Percentiles rank a stretch among this genome's conserved stretches.
Conservation (phyloP, 2,329 filamentous ascomycete genomes). For the Venturia effusa region DNA sequence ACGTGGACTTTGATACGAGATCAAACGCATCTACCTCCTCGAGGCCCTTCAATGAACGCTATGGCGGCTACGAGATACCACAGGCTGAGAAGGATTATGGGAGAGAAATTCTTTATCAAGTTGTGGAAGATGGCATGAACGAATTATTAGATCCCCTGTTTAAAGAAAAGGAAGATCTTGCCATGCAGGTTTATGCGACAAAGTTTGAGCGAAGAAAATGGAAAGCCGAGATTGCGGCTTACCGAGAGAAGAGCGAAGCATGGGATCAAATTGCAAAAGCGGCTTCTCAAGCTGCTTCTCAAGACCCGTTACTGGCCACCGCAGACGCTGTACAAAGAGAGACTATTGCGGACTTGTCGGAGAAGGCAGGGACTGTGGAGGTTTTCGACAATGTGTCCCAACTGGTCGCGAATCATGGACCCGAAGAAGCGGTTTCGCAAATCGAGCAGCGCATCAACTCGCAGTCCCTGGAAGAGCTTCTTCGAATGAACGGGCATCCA, state of each 20-base stretch:
- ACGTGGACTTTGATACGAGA: constrained; percentile 56
- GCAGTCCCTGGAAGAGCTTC: constrained; percentile 3
- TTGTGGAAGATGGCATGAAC: constrained; percentile 87
- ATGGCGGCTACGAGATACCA: constrained; percentile 69
- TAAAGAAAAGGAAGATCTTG: constrained; percentile 58
- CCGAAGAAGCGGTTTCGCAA: background rate
- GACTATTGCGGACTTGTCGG: background rate
- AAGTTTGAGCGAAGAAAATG: constrained; percentile 48
- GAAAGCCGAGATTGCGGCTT: constrained; percentile 27
- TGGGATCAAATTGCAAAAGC: background rate
- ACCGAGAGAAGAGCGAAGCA: background rate
- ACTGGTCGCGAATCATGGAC: background rate
- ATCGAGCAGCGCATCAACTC: constrained; percentile 1
- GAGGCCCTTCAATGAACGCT: constrained; percentile 54
- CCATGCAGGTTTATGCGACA: constrained; percentile 32
- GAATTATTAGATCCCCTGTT: constrained; percentile 84
- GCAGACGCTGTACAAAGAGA: constrained; percentile 1
- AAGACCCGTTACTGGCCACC: background rate
- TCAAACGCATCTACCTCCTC: constrained; percentile 67
- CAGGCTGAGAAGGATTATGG: constrained; percentile 73
- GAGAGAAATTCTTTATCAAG: constrained; percentile 81
- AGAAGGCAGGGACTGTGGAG: background rate
- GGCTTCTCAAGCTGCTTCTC: background rate
- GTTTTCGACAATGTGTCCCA: background rate
- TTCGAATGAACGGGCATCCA: background rate